Evolutionary conservation across 2,329 filamentous ascomycete genomes (phyloP).

Genomic region (Calonectria montana): DNA sequence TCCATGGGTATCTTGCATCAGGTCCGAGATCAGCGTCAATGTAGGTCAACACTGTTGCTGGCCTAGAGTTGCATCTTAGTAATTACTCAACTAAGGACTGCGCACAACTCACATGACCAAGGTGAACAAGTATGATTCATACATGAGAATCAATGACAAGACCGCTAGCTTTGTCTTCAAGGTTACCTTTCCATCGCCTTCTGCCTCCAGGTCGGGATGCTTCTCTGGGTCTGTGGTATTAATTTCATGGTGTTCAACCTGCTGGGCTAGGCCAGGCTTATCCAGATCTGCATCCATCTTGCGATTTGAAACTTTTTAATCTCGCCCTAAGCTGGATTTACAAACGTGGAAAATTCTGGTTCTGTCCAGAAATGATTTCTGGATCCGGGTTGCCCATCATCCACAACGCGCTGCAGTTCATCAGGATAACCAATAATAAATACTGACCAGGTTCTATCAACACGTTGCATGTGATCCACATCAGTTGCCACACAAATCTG

Average conservation of each 20-base stretch:
- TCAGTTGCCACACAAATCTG: neutral
- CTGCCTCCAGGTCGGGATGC: neutral
- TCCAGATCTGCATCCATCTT: slow-evolving; percentile 10
- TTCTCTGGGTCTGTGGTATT: slow-evolving; percentile 11
- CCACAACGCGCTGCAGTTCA: neutral
- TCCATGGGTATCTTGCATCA: slow-evolving; percentile 48
- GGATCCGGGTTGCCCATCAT: no score
- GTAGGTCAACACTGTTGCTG: slow-evolving; percentile 45
- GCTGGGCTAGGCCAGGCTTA: slow-evolving; percentile 4
- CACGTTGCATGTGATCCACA: neutral
- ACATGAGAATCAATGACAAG: slow-evolving; percentile 34
- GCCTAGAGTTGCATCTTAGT: slow-evolving; percentile 21
- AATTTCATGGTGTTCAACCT: slow-evolving; percentile 17
- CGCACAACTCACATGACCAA: slow-evolving; percentile 29
- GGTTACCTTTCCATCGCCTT: slow-evolving; percentile 28
- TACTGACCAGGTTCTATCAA: neutral
- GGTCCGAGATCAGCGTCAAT: slow-evolving; percentile 50
- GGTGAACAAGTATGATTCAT: slow-evolving; percentile 34
- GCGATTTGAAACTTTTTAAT: neutral
- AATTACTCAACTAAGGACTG: neutral
- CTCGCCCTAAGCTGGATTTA: neutral
- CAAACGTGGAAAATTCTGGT: neutral
- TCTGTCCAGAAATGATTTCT: neutral
- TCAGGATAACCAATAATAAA: neutral
- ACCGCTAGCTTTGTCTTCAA: slow-evolving; percentile 34